Evolutionary conservation across 495 filamentous ascomycete species (phyloP), one percentile per base, ranked within the genome.

Genomic region (Tricharina praecox): DNA sequence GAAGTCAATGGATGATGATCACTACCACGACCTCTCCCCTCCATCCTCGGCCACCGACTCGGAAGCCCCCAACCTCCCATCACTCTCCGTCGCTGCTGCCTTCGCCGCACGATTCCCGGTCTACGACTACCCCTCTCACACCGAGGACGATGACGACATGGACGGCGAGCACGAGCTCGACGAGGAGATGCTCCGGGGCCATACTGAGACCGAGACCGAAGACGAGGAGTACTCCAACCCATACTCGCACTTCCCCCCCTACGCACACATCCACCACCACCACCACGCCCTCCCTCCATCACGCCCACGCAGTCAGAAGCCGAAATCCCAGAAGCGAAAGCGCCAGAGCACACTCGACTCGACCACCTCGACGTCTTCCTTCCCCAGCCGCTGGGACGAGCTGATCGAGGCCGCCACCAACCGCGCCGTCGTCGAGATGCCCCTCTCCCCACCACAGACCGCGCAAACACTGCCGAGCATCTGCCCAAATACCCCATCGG

Each of bases 1-100:
- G 13, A 48, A 48, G 24, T n/a, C 25, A 3, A 43, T 46, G 23
- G 56, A 59, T 47, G 55, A 59, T 21, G 55, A 59, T 36, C 56
- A 59, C 40, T 59, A 58, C 38, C 23, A 52, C 21, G 56, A 59
- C 24, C 49, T 59, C 48, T 59, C 56, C 21, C 56, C 56, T 41
- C 56, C 55, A 26, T 58, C 55, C n/a, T 54, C 55, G 8, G 56
- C 56, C n/a, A 59, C 58, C 48, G 55, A 59, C 49, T 59, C 55
- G 19, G 56, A 58, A 53, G 55, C 49, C n/a, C 30, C 52, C 43
- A 50, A 47, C 20, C 52, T 51, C 11, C 58, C 57, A 24, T 58
- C 54, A 7, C 40, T 59, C 32, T 53, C 56, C 24, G 48, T 47
- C 18, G 52, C 53, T 54, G 35, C 56, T 50, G 24, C 39, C 25